phyloP scores from a whole-genome alignment of 2,329 filamentous ascomycete species.

The Sarocladium oryzae region DNA sequence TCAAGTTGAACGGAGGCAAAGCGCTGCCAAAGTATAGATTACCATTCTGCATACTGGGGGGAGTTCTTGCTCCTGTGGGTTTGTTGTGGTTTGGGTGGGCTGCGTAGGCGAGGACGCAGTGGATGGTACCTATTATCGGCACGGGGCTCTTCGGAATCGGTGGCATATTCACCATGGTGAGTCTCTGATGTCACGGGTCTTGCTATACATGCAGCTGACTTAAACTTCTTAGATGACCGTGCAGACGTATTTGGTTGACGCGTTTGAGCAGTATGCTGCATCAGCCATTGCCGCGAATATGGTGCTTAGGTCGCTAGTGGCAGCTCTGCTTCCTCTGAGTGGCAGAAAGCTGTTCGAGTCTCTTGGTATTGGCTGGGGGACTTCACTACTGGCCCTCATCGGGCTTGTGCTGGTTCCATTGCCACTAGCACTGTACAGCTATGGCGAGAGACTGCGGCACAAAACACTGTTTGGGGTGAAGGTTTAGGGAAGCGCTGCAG shows the following conservation, averaged over 20 bases:
- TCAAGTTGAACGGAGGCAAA: constrained; percentile 23
- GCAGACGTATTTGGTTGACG: constrained; percentile 54
- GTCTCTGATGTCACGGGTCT: neutral
- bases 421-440: constrained; percentile 30
- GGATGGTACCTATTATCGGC: constrained; percentile 42
- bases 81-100: constrained; percentile 51
- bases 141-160: constrained; percentile 35
- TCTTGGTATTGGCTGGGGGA: constrained; percentile 39
- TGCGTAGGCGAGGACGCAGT: constrained; percentile 36
- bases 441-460: constrained; percentile 30
- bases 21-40: constrained; percentile 36
- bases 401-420: constrained; percentile 31
- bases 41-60: constrained; percentile 36
- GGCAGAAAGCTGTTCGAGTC: constrained; percentile 32
- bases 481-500: neutral
- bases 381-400: constrained; percentile 32
- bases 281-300: constrained; percentile 50
- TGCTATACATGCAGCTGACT: neutral
- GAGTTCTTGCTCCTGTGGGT: constrained; percentile 39
- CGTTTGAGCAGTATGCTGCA: constrained; percentile 31
- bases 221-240: constrained; percentile 26
- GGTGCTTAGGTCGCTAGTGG: constrained; percentile 48
- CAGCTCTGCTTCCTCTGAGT: constrained; percentile 52
- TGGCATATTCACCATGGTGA: constrained; percentile 23
- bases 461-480: constrained; percentile 2